Base-by-base conservation (phyloP, 1,284 basidiomycete species). In the Mycena citricolor region DNA sequence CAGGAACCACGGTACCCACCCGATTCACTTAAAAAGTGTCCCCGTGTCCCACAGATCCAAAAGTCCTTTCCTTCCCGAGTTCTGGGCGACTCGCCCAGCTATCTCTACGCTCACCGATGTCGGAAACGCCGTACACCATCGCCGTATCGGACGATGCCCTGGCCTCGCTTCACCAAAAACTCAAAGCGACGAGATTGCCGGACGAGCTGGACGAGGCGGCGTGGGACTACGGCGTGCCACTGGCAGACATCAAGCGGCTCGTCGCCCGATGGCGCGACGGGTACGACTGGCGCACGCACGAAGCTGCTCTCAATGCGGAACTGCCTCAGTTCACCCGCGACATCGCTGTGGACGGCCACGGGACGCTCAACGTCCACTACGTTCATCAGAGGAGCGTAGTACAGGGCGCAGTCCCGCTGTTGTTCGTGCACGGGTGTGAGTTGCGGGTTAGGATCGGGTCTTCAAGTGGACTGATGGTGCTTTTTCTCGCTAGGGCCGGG, bases 401-500 rank as follows among this genome's bases (percentile, higher is more conserved):
- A 4, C 55, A 58, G 40, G 58, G 60, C 17, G 75, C 76, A 0
- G 69, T 79, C 22, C 76, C 77, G 4, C 54, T 79, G 20, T 54
- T 78, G 6, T 77, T 77, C 47, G 67, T 76, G 11, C 76, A 79
- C 54, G 76, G 75, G 20, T 78, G 75, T 75, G 44, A 53, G 69
- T 66, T 16, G n/a, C 12, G 33, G 42, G 17, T 17, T 39, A 16
- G 32, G 42, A 8, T 16, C 22, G 32, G 4, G 13, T 16, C 5
- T 22, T 35, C 14, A 5, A 12, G 13, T 2, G 14, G 8, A 7
- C 28, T 26, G 19, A 37, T 19, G 8, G 5, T 20, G 28, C 23
- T 30, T 8, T 23, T 28, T 8, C 10, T 20, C 8, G 37, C 5
- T 23, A 83, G 81, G 81, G 81, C 79, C 81, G 0, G 79, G 81